These are phyloP conservation scores for Wickerhamomyces pijperi DNA, from an alignment of 805 yeast species.

Conservation along the genomic window DNA sequence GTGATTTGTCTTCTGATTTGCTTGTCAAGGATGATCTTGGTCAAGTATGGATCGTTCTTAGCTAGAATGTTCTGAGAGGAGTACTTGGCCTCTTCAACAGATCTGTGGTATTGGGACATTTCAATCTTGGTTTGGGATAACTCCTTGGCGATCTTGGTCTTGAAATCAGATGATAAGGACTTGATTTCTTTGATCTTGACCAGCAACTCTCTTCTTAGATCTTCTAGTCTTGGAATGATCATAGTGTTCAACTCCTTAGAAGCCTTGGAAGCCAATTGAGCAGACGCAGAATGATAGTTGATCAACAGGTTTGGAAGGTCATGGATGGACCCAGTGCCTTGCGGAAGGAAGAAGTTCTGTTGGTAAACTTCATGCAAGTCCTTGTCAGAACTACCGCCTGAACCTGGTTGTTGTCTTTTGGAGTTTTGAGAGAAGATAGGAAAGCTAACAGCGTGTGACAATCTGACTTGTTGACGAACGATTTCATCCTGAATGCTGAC, in stretches of 20 bases:
- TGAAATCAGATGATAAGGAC: conserved; percentile 74
- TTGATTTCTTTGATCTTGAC: conserved; percentile 83
- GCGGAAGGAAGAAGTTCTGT: conserved; percentile 51
- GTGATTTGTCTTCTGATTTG: conserved; percentile 67
- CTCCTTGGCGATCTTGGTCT: conserved; percentile 62
- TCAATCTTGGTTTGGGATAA: conserved; percentile 51
- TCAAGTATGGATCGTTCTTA: conserved; percentile 72
- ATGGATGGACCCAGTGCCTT: conserved; percentile 72
- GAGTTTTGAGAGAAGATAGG: conserved; percentile 18
- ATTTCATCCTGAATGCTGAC: conserved; percentile 84
- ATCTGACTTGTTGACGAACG: conserved; percentile 68
- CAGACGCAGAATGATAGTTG: conserved; percentile 53
- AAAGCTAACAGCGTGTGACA: conserved; percentile 64
- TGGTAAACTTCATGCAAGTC: conserved; percentile 7
- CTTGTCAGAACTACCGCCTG: conserved; percentile 16
- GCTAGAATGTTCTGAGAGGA: conserved; percentile 33
- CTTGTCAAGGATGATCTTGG: conserved; percentile 60
- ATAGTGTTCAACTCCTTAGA: conserved; percentile 50
- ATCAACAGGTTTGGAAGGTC: conserved; percentile 67
- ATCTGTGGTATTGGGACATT: conserved; percentile 39
- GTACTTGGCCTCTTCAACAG: conserved; percentile 52
- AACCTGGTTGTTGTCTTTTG: conserved; percentile 12
- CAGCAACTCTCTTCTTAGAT: conserved; percentile 61
- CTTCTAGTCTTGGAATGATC: conserved; percentile 58
- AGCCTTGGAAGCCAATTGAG: conserved; percentile 43